A percentile compares a stretch with the other conserved stretches of the same genome.
Conservation (phyloP, 768 basidiomycete genomes). For the Fomitopsis pulvina region DNA sequence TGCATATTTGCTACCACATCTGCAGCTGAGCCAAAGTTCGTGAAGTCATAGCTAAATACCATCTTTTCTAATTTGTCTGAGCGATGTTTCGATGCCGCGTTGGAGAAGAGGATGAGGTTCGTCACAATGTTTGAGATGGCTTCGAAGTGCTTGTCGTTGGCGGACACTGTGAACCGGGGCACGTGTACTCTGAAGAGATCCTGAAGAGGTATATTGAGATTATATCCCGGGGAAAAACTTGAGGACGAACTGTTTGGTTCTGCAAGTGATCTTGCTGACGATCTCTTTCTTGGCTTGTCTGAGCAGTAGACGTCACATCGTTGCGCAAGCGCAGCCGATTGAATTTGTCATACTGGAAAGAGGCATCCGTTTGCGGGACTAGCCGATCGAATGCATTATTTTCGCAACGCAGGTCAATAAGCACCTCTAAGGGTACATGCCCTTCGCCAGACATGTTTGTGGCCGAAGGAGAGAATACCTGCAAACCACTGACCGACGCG, state of each 20-base stretch:
- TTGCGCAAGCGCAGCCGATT: constrained; percentile 83
- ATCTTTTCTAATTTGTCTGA: constrained; percentile 75
- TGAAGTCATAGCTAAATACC: constrained; percentile 85
- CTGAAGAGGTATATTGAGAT: constrained; percentile 29
- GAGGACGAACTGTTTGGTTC: constrained; percentile 50
- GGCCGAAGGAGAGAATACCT: constrained; percentile 74
- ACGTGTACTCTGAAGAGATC: constrained; percentile 79
- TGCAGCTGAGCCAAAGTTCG: constrained; percentile 65
- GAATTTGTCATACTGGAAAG: constrained; percentile 89
- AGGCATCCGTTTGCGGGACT: constrained; percentile 82
- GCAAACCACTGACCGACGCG: constrained; percentile 70
- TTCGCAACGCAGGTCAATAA: constrained; percentile 82
- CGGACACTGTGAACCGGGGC: constrained; percentile 82
- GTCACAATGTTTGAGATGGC: constrained; percentile 84
- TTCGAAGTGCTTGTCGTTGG: constrained; percentile 75
- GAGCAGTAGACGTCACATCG: constrained; percentile 49
- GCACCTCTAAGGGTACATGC: constrained; percentile 82
- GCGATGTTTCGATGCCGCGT: constrained; percentile 75
- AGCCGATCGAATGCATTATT: constrained; percentile 81
- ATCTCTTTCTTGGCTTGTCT: constrained; percentile 28
- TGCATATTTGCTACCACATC: constrained; percentile 69
- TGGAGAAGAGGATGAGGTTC: constrained; percentile 83
- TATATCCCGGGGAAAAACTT: not conserved
- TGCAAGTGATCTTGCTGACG: constrained; percentile 44
- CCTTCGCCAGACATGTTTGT: constrained; percentile 36